Evolutionary conservation across 495 filamentous ascomycete genomes (phyloP).

Genomic region (Neurospora sp.): DNA sequence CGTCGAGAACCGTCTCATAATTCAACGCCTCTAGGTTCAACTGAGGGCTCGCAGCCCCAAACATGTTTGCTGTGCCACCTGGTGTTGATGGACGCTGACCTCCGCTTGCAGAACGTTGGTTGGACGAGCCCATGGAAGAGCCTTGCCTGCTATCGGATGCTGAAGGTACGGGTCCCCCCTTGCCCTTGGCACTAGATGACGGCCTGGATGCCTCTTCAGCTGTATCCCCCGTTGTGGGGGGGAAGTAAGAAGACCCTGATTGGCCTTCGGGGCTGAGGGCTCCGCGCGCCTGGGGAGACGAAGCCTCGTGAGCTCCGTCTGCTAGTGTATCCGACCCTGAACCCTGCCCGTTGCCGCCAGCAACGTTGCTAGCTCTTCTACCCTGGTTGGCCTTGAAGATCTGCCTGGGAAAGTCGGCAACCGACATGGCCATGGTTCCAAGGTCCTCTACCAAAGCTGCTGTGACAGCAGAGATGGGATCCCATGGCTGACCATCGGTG

Average conservation of each 20-base stretch:
- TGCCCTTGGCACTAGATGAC: background rate
- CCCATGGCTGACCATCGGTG: slow-evolving; percentile 59
- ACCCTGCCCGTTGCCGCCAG: background rate
- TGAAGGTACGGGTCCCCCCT: background rate
- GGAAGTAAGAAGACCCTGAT: background rate
- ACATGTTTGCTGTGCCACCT: background rate
- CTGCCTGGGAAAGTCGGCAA: slow-evolving; percentile 71
- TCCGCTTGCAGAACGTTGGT: background rate
- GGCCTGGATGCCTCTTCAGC: background rate
- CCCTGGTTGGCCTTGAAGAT: slow-evolving; percentile 38
- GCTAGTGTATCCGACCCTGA: slow-evolving; percentile 6
- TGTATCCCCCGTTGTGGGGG: background rate
- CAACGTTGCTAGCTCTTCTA: background rate
- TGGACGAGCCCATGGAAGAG: background rate
- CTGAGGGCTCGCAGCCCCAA: background rate
- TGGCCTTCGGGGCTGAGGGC: background rate
- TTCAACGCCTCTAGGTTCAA: slow-evolving; percentile 14
- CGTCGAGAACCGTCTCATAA: slow-evolving; percentile 47
- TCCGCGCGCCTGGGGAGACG: background rate
- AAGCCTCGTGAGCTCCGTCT: background rate
- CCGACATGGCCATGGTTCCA: slow-evolving; percentile 64
- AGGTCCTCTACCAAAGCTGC: slow-evolving; percentile 67
- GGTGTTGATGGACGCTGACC: background rate
- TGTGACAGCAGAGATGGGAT: slow-evolving; percentile 62
- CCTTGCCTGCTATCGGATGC: background rate